Base-by-base conservation (phyloP, 2,329 filamentous ascomycete genomes). In the Beauveria rudraprayagi region DNA sequence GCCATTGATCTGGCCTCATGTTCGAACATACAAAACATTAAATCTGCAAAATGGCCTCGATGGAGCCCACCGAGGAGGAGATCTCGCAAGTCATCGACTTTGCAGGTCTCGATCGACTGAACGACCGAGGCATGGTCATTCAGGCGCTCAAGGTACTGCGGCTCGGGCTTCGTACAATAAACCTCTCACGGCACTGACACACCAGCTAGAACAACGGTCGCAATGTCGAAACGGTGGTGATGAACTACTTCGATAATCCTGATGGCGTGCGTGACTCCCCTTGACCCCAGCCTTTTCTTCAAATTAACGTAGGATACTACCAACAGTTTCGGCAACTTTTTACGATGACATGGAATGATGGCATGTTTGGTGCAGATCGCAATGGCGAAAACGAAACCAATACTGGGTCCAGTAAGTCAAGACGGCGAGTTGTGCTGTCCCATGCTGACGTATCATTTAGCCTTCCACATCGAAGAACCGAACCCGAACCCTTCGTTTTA, bases 381-480 rank as follows among this genome's bases (percentile, higher is more conserved):
- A 81, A 86, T 56, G 82, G 81, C 40, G 71, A 70, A n/a, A 66
- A 65, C 2, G 56, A 66, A 16, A 76, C 78, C 47, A 73, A 71
- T 28, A 55, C 76, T 44, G 77, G 76, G 47, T 78, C 79, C 63
- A 76, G 80, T 82, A 68, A 65, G 77, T 64, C 61, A 26, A 30
- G 5, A 24, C 28, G 48, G 11, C 6, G n/a, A 1, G 46, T 10
- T 8, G 3, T 34, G 14, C 5, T 41, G 30, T 34, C 26, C 22
- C 55, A 58, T 46, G 30, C 43, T 61, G 43, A 63, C 50, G 30
- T 53, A 10, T 19, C 19, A 22, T 55, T 62, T 66, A 80, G 81
- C 81, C 17, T 86, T 85, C 68, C 78, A 80, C 64, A 79, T 86
- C 63, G 81, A 86, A 63, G 76, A 78, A 8, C 73, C 80, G 48